Base-by-base conservation (phyloP, 768 basidiomycete species). In the Tephrocybe sp. region DNA sequence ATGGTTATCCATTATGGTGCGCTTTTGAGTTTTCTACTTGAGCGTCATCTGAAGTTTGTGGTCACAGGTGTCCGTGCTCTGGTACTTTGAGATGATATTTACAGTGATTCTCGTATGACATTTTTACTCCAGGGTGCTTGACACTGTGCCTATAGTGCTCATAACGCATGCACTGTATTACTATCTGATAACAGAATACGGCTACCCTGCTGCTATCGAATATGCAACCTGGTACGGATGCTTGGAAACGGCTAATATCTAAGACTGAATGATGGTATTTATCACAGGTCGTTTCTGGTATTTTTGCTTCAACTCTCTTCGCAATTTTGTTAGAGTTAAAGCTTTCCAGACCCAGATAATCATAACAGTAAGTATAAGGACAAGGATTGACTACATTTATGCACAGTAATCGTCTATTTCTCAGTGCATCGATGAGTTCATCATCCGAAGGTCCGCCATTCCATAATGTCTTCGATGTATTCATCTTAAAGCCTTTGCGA, bases 61-160 rank as follows among this genome's bases (percentile, higher is more conserved):
- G 3, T 13, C 22, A 23, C 19, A 52, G 51, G 17, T 47, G 4
- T 26, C 35, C 6, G 19, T 52, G 14, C 33, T 52, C 7, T 52
- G 51, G 51, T 52, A 20, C 22, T 26, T 23, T 42, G 16, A 20
- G 4, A 11, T 16, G 22, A 12, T 17, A 7, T 26, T 26, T 26
- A 7, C n/a, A n/a, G 7, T 40, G 14, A 10, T 36, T 5, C 10
- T 13, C 10, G n/a, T 12, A 4, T 12, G 19, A 36, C 13, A 14
- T n/a, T 35, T 19, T 9, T 36, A 10, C n/a, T 9, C 39, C 72
- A 3, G 85, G 84, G 16, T 43, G 16, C 42, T 54, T 16, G 48
- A 54, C 39, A 49, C 53, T 13, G 17, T 36, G 3, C 47, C 42
- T 30, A n/a, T 54, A n/a, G 48, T 30, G 12, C 31, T 54, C 4